These are phyloP conservation scores for Trametes meyenii DNA, from an alignment of 768 basidiomycete species.

Conservation along the genomic window DNA sequence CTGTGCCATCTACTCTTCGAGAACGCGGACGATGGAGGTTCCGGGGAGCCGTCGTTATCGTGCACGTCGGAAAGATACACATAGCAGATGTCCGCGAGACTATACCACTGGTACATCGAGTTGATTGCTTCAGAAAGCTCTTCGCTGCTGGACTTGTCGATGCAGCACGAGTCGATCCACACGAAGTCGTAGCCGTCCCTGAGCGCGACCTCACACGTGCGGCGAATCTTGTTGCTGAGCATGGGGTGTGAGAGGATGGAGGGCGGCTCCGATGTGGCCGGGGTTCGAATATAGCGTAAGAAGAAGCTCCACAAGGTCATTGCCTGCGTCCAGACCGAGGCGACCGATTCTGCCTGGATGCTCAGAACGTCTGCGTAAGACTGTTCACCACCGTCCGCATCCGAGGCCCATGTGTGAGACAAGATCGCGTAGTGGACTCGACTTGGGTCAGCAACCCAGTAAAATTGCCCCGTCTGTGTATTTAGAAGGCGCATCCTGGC, in stretches of 20 bases:
- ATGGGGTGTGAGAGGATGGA: neutral
- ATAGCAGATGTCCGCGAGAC: neutral
- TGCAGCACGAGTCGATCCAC: slow-evolving; percentile 5
- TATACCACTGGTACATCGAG: slow-evolving; percentile 4
- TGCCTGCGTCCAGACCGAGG: no score
- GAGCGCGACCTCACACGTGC: neutral
- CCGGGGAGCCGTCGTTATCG: neutral
- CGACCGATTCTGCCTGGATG: neutral
- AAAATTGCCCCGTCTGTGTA: neutral
- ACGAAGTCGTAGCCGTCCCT: neutral
- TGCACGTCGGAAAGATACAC: slow-evolving; percentile 5
- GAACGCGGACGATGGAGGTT: neutral
- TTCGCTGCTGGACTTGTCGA: neutral
- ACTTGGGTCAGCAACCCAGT: neutral
- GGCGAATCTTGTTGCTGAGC: neutral
- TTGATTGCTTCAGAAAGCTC: neutral
- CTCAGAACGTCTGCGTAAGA: neutral
- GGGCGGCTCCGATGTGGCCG: no score
- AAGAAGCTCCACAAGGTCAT: no score
- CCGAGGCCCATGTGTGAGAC: neutral
- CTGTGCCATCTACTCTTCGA: neutral
- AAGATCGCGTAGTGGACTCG: neutral
- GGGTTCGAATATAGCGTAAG: no score
- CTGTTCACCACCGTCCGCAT: neutral
- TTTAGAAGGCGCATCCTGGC: no score